These are phyloP conservation scores for Sphagnum fallax DNA, from an alignment of 228 moss, liverwort and hornwort species.

Conservation along the genomic window DNA sequence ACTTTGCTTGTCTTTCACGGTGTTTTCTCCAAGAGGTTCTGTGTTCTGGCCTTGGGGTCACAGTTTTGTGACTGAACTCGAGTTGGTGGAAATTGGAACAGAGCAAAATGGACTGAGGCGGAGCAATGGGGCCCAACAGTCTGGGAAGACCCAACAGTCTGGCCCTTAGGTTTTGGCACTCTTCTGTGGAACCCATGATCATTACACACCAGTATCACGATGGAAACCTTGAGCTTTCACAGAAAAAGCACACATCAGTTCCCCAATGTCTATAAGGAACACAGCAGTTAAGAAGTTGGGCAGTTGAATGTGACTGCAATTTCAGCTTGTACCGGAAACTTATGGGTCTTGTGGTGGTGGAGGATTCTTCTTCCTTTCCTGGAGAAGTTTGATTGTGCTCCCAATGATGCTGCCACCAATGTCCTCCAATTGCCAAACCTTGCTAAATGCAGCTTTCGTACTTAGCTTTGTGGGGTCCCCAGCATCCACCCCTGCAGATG, in stretches of 20 bases:
- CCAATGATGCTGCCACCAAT: conserved; percentile 88
- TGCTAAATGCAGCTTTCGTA: conserved; percentile 99
- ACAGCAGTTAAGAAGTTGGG: neutral
- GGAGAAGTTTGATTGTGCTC: conserved; percentile 72
- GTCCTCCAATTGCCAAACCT: conserved; percentile 93
- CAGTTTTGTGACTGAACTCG: too few species aligned
- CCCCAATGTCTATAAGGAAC: neutral
- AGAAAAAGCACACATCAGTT: neutral
- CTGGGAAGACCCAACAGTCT: conserved; percentile 19
- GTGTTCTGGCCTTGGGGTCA: too few species aligned
- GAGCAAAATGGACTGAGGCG: too few species aligned
- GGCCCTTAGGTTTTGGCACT: conserved; percentile 90
- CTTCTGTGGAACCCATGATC: conserved; percentile 40
- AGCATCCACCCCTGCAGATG: conserved; percentile 80
- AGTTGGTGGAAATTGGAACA: too few species aligned
- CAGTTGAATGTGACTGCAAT: too few species aligned
- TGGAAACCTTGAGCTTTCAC: neutral
- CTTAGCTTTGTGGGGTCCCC: conserved; percentile 95
- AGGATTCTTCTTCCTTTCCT: conserved; percentile 78
- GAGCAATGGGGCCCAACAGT: too few species aligned
- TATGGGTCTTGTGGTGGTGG: conserved; percentile 91
- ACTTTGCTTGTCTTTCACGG: too few species aligned
- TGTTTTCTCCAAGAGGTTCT: too few species aligned
- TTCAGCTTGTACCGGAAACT: neutral
- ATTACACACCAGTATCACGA: too few species aligned